phyloP scores from a whole-genome alignment of 108 stramenopile species.

The Pseudonitzschia multistriata region DNA sequence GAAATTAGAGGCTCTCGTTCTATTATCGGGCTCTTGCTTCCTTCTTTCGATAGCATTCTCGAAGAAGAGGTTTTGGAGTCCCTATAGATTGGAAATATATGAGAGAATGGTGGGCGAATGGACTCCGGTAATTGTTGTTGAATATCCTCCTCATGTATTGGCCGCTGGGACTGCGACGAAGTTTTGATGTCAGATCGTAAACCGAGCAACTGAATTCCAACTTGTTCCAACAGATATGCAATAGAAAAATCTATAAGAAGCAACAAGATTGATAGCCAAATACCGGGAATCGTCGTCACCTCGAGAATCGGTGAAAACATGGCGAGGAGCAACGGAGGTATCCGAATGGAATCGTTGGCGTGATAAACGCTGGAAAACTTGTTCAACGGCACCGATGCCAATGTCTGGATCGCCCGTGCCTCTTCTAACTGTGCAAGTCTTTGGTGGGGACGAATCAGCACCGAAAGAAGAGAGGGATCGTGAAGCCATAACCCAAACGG shows the following conservation, averaged over 20 bases:
- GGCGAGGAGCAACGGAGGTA: constrained; percentile 33
- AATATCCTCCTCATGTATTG: constrained; percentile 20
- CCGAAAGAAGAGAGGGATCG: constrained; percentile 17
- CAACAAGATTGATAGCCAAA: constrained; percentile 20
- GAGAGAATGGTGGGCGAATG: constrained; percentile 27
- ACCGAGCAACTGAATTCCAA: constrained; percentile 6
- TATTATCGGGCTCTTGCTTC: background rate
- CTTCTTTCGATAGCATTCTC: background rate
- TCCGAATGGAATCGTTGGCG: constrained; percentile 19
- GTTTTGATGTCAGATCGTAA: constrained; percentile 4
- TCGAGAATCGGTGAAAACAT: constrained; percentile 8
- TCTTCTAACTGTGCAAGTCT: constrained; percentile 27
- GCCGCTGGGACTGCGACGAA: background rate
- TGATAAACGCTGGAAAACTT: constrained; percentile 20
- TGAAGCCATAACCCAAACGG: constrained; percentile 9
- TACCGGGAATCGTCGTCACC: background rate
- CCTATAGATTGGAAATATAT: constrained; percentile 26
- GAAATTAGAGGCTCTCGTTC: constrained; percentile 20
- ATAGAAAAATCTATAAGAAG: constrained; percentile 30
- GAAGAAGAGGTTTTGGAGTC: background rate
- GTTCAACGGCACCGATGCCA: background rate
- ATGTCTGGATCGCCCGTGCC: constrained; percentile 24
- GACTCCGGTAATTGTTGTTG: constrained; percentile 24
- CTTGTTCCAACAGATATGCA: constrained; percentile 25
- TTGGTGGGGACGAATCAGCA: constrained; percentile 21